These are phyloP conservation scores for Hypsizygus marmoreus DNA, from an alignment of 768 basidiomycete species.

Conservation along the genomic window DNA sequence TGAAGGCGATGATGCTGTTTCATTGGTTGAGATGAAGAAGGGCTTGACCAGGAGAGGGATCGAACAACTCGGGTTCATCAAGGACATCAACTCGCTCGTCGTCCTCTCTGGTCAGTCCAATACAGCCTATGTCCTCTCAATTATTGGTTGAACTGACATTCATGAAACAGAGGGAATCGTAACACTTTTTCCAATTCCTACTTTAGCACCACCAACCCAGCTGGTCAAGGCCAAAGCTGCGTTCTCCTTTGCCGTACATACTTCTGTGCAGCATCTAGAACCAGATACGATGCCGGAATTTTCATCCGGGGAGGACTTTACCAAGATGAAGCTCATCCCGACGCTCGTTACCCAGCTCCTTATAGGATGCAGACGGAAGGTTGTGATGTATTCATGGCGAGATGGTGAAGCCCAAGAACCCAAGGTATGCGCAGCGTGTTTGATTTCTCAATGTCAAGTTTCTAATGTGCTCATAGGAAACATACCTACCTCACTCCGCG, in stretches of 20 bases:
- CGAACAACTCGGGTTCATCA: slow-evolving; percentile 86
- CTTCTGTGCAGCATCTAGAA: slow-evolving; percentile 51
- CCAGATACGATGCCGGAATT: slow-evolving; percentile 24
- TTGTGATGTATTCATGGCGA: slow-evolving; percentile 84
- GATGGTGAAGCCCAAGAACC: slow-evolving; percentile 78
- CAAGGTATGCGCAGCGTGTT: slow-evolving; percentile 47
- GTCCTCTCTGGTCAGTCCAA: slow-evolving; percentile 71
- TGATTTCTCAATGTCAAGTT: slow-evolving; percentile 1
- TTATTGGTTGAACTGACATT: neutral
- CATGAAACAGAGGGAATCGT: slow-evolving; percentile 72
- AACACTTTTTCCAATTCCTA: slow-evolving; percentile 76
- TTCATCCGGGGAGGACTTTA: slow-evolving; percentile 28
- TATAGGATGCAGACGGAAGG: slow-evolving; percentile 83
- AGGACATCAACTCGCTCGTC: slow-evolving; percentile 83
- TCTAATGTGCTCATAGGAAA: slow-evolving; percentile 58
- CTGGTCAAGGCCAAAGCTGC: slow-evolving; percentile 80
- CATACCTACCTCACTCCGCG: slow-evolving; percentile 85
- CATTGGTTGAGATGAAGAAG: slow-evolving; percentile 67
- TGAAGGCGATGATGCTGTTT: slow-evolving; percentile 32
- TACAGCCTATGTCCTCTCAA: too few relatives aligned
- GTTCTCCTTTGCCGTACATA: slow-evolving; percentile 78
- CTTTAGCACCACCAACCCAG: slow-evolving; percentile 66
- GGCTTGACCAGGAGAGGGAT: slow-evolving; percentile 67
- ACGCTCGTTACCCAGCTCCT: slow-evolving; percentile 74
- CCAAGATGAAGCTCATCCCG: slow-evolving; percentile 52